These are phyloP conservation scores for Nakaseomyces delphensis DNA, from an alignment of 1,139 yeast species.

Conservation along the genomic window DNA sequence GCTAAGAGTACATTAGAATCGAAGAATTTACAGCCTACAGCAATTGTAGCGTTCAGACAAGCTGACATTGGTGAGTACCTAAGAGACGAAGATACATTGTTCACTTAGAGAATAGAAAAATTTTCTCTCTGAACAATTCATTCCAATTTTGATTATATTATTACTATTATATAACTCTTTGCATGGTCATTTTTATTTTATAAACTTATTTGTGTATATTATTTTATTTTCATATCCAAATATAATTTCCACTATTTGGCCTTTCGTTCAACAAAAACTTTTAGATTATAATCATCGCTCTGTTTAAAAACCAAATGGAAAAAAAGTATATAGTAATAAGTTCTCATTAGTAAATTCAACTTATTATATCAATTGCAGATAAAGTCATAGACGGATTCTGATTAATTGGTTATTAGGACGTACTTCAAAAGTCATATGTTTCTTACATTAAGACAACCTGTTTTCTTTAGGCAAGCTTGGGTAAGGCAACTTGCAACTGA, in stretches of 20 bases:
- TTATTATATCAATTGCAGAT: too few species aligned
- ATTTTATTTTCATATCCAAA: not conserved
- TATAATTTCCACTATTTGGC: too few species aligned
- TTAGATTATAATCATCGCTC: too few species aligned
- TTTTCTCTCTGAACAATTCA: not conserved
- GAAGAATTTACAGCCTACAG: conserved; percentile 82
- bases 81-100: conserved; percentile 95
- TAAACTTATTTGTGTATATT: not conserved
- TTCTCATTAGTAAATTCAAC: too few species aligned
- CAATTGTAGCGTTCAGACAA: conserved; percentile 91
- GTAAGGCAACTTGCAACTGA: not conserved
- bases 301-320: too few species aligned
- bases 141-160: not conserved
- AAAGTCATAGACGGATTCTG: too few species aligned
- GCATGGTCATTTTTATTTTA: conserved; percentile 1
- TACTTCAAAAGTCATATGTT: too few species aligned
- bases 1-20: conserved; percentile 90
- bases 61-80: conserved; percentile 96
- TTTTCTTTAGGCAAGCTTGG: not conserved
- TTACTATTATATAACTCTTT: not conserved
- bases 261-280: too few species aligned
- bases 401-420: too few species aligned
- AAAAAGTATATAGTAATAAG: too few species aligned
- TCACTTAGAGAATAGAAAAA: conserved; percentile 42
- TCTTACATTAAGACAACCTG: not conserved